Evolutionary conservation across 2,329 filamentous ascomycete species (phyloP).

Genomic region (Penicillium sp.): DNA sequence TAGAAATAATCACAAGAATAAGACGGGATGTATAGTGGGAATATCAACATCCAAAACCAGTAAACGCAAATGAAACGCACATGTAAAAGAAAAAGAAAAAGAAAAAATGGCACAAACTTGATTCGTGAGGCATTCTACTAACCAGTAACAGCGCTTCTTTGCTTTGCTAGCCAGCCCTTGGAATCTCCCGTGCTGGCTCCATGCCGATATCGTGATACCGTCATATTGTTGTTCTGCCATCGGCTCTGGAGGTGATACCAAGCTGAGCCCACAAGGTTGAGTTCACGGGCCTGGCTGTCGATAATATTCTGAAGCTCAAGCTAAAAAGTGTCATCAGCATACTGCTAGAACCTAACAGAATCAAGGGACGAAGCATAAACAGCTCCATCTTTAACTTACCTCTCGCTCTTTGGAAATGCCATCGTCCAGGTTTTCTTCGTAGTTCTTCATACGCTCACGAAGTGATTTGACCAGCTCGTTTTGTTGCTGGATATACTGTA

Average conservation of each 20-base stretch:
- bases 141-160: slow-evolving; percentile 43
- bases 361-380: not conserved
- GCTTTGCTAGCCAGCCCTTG: slow-evolving; percentile 47
- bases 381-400: slow-evolving; percentile 26
- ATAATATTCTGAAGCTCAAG: slow-evolving; percentile 42
- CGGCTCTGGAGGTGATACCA: slow-evolving; percentile 49
- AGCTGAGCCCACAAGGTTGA: slow-evolving; percentile 46
- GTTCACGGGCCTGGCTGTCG: slow-evolving; percentile 43
- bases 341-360: not conserved
- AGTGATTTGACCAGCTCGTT: slow-evolving; percentile 44
- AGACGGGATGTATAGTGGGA: slow-evolving; percentile 9
- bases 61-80: not conserved
- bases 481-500: slow-evolving; percentile 44
- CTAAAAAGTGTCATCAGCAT: slow-evolving; percentile 27
- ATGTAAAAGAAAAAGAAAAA: not conserved
- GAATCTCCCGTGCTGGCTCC: slow-evolving; percentile 38
- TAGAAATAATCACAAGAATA: slow-evolving; percentile 6
- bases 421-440: slow-evolving; percentile 39
- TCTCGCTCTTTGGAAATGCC: slow-evolving; percentile 41
- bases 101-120: not conserved
- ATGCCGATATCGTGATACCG: slow-evolving; percentile 41
- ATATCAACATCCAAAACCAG: slow-evolving; percentile 8
- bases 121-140: slow-evolving; percentile 20
- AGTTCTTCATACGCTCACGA: slow-evolving; percentile 41
- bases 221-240: slow-evolving; percentile 45